Percentiles rank a stretch among this genome's conserved stretches.
Evolutionary conservation across 345 rosid genomes (phyloP).

Genomic region (Eucalyptus lansdowneana): DNA sequence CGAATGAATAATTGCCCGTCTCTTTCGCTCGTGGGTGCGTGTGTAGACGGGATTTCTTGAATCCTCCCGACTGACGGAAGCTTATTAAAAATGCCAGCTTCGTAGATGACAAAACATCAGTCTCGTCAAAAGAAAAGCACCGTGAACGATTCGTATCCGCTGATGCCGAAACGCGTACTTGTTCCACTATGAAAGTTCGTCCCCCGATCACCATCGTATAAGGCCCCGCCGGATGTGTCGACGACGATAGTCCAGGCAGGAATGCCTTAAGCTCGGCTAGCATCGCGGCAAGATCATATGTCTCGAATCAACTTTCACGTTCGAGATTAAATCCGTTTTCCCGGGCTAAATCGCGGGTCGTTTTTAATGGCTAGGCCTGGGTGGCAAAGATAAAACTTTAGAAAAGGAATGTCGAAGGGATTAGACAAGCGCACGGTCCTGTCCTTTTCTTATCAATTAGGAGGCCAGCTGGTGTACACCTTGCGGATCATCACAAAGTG

Average conservation of each 20-base stretch:
- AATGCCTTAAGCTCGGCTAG: neutral
- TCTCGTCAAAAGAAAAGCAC: neutral
- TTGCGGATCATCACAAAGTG: neutral
- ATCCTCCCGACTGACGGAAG: neutral
- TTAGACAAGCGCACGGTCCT: neutral
- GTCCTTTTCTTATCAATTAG: neutral
- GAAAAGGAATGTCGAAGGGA: neutral
- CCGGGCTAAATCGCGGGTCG: neutral
- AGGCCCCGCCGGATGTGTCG: neutral
- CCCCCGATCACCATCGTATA: neutral
- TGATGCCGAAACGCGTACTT: neutral
- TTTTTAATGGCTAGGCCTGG: neutral
- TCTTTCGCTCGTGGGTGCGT: neutral
- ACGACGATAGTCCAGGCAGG: neutral
- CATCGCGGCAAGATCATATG: neutral
- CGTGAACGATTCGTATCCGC: neutral
- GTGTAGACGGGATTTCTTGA: neutral
- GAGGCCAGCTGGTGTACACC: neutral
- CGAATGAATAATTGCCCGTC: neutral
- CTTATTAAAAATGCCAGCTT: neutral
- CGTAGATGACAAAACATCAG: neutral
- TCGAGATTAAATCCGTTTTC: neutral
- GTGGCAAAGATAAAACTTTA: neutral
- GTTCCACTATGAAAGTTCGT: neutral
- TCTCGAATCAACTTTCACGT: neutral